Percentiles rank a stretch among this genome's conserved stretches.
Evolutionary conservation across 208 protist species (phyloP).

Genomic region (Hexamita inflata): DNA sequence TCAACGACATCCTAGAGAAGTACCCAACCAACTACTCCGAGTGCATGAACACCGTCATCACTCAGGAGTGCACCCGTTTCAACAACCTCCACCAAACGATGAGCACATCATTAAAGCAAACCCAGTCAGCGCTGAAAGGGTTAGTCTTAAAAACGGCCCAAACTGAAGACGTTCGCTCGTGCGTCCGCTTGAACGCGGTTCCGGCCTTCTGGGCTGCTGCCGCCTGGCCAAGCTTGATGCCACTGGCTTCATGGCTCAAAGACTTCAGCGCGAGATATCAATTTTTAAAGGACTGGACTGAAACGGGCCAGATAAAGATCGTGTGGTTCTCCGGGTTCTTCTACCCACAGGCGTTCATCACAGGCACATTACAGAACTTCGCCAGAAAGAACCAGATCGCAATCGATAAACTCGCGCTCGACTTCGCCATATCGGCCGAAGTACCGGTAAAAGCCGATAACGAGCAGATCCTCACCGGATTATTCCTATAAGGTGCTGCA

Average conservation of each 20-base stretch:
- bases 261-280: background rate
- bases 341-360: constrained; percentile 24
- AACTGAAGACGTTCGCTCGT: background rate
- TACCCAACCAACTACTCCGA: constrained; percentile 81
- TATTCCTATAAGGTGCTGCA: background rate
- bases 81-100: constrained; percentile 74
- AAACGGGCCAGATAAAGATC: background rate
- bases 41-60: constrained; percentile 92
- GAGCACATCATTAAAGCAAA: constrained; percentile 64
- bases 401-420: constrained; percentile 13
- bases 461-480: background rate
- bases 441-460: background rate
- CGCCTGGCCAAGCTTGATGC: constrained; percentile 3
- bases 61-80: constrained; percentile 86
- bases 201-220: background rate
- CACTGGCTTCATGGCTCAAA: background rate
- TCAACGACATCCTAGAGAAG: constrained; percentile 50
- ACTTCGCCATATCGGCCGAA: background rate
- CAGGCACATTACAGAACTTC: constrained; percentile 17
- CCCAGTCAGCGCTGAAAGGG: constrained; percentile 76
- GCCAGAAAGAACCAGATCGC: background rate
- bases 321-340: constrained; percentile 23
- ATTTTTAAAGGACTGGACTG: constrained; percentile 13
- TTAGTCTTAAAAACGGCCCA: constrained; percentile 14
- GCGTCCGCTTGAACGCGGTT: background rate